Evolutionary conservation across 2,329 filamentous ascomycete genomes (phyloP), one percentile per base, ranked within the genome.

Genomic region (Claviceps sorghi): DNA sequence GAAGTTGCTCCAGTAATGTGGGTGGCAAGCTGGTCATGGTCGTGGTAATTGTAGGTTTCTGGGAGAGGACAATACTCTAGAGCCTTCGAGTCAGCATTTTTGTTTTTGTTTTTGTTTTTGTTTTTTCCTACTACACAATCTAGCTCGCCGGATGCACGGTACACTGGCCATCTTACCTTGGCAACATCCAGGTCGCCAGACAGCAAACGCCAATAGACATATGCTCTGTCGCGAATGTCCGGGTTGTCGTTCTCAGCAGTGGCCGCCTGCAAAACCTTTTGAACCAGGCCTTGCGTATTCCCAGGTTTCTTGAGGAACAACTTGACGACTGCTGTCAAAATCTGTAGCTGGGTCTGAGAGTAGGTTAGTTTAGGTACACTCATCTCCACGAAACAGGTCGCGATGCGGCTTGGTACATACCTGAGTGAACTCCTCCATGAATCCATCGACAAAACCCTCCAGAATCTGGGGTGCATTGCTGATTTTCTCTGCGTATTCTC

Each of bases 401-500:
- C 26, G 17, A 34, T 29, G 17, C 17, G 30, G 15, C 29, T 21
- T 29, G 41, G 26, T 26, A 47, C 52, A n/a, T 50, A 88, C 86
- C 75, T 94, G 91, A 50, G 90, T 93, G 64, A 96, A 97, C 67
- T 98, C 93, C 65, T 97, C 93, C 66, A 86, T 86, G 67, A 98
- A 97, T 0, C 83, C 84, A 52, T 97, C 93, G 13, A 96, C 91
- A 63, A 98, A 98, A 19, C 86, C 83, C 50, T 82, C 78, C 54
- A 98, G 70, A 56, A 98, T 97, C 60, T 97, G 88, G 57, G 90
- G 89, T n/a, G 93, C 93, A 61, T 98, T 97, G 71, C 81, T 95
- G 63, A 98, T 98, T 76, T 98, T 98, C 73, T 98, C 93, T 0
- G 93, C 93, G 65, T 98, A 98, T 67, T 98, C 93, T 59, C 93